Evolutionary conservation across 495 filamentous ascomycete genomes (phyloP).

Genomic region (Coniosporium apollinis): DNA sequence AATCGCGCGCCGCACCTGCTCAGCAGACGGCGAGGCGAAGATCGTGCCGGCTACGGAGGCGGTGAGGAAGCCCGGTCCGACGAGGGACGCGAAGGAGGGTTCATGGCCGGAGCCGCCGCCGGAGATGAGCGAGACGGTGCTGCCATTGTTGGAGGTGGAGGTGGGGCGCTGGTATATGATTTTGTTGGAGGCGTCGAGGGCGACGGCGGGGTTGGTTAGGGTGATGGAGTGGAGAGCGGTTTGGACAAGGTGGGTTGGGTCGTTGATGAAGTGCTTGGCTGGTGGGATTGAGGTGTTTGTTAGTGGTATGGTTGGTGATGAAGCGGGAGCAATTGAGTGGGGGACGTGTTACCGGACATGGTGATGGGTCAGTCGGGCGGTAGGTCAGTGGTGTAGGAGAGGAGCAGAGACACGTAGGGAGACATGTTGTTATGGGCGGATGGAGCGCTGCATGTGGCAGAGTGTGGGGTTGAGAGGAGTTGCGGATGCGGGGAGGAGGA

Average conservation of each 20-base stretch:
- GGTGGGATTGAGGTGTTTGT: no score
- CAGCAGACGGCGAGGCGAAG: constrained; percentile 75
- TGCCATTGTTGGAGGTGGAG: constrained; percentile 24
- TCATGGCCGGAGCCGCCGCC: constrained; percentile 92
- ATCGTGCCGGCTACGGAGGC: constrained; percentile 84
- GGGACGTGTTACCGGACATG: no score
- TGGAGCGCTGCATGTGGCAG: no score
- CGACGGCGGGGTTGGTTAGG: constrained; percentile 70
- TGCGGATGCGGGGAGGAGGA: no score
- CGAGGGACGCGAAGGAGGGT: constrained; percentile 64
- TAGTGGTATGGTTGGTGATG: no score
- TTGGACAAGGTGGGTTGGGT: constrained; percentile 64
- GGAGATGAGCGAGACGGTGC: constrained; percentile 57
- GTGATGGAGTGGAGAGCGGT: constrained; percentile 62
- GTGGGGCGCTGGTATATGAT: constrained; percentile 60
- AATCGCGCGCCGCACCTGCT: constrained; percentile 68
- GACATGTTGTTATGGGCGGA: no score
- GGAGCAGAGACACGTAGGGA: no score
- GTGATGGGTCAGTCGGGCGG: no score
- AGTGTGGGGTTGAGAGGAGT: no score
- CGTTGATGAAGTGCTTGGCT: constrained; percentile 86
- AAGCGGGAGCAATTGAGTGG: no score
- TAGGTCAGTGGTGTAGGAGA: no score
- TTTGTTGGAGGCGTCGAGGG: constrained; percentile 67
- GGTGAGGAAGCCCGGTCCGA: constrained; percentile 58